Conservation (phyloP, 768 basidiomycete genomes). For the Suillus occidentalis region DNA sequence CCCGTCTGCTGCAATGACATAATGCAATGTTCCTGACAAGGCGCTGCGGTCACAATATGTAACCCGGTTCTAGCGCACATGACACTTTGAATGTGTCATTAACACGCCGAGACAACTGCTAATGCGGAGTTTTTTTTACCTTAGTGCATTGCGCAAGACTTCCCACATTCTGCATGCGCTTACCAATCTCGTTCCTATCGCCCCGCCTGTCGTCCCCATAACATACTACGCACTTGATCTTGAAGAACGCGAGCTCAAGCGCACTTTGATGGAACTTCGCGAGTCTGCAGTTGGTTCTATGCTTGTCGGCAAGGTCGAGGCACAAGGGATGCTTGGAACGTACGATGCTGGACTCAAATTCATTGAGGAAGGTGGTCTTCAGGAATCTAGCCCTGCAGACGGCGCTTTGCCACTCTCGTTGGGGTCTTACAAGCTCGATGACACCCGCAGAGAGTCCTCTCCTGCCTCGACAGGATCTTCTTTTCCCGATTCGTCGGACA, state of each 20-base stretch:
- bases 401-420: slow-evolving; percentile 2
- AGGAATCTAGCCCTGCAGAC: slow-evolving; percentile 11
- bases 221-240: slow-evolving; percentile 94
- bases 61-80: neutral
- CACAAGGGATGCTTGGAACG: slow-evolving; percentile 87
- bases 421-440: slow-evolving; percentile 15
- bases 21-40: neutral
- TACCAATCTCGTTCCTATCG: slow-evolving; percentile 48
- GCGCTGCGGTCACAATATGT: neutral
- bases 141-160: slow-evolving; percentile 84
- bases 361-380: slow-evolving; percentile 47
- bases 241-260: slow-evolving; percentile 80
- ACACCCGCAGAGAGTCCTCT: slow-evolving; percentile 32
- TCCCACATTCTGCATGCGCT: slow-evolving; percentile 78
- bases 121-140: slow-evolving; percentile 3
- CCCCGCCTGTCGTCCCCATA: slow-evolving; percentile 46
- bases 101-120: slow-evolving; percentile 1
- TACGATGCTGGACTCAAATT: slow-evolving; percentile 88
- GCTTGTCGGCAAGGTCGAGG: slow-evolving; percentile 70
- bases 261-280: slow-evolving; percentile 70
- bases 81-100: neutral
- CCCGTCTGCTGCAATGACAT: neutral
- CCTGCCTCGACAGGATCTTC: slow-evolving; percentile 39
- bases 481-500: slow-evolving; percentile 7
- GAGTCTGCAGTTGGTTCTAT: slow-evolving; percentile 59